phyloP scores from a whole-genome alignment of 2,329 filamentous ascomycete genomes.

The Dactylellina sp. region DNA sequence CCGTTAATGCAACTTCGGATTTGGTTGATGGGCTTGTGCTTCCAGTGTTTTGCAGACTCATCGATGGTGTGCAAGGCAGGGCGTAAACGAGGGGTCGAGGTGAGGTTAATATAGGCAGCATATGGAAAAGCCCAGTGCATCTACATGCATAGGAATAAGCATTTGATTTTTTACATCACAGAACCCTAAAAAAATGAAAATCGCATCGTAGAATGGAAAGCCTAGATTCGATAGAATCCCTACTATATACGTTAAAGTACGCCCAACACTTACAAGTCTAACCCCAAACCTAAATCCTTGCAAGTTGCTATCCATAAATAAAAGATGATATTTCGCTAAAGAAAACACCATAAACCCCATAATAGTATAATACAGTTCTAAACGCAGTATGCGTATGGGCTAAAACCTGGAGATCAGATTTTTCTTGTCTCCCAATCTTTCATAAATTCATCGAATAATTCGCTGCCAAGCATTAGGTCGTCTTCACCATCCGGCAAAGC shows the following conservation, averaged over 20 bases:
- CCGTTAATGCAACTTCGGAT: constrained; percentile 38
- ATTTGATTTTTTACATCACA: too few relatives aligned
- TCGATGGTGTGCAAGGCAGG: constrained; percentile 27
- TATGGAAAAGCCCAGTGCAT: too few relatives aligned
- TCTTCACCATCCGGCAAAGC: constrained; percentile 41
- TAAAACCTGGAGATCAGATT: constrained; percentile 1
- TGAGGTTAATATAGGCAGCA: constrained; percentile 30
- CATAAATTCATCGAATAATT: constrained; percentile 19
- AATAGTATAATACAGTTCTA: constrained; percentile 2
- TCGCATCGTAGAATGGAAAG: too few relatives aligned
- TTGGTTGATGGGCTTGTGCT: constrained; percentile 31
- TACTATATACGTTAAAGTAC: too few relatives aligned
- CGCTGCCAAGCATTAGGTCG: constrained; percentile 17
- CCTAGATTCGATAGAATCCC: too few relatives aligned
- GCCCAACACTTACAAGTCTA: too few relatives aligned
- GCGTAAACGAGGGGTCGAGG: constrained; percentile 18
- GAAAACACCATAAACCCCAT: constrained; percentile 9
- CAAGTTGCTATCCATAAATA: too few relatives aligned
- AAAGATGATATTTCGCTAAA: constrained; percentile 23
- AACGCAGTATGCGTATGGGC: neutral
- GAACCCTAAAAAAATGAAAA: too few relatives aligned
- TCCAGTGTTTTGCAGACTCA: constrained; percentile 27
- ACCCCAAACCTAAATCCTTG: too few relatives aligned
- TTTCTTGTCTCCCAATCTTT: neutral
- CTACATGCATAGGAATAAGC: too few relatives aligned